phyloP scores from a whole-genome alignment of 495 filamentous ascomycete species.

The Lepraria neglecta region DNA sequence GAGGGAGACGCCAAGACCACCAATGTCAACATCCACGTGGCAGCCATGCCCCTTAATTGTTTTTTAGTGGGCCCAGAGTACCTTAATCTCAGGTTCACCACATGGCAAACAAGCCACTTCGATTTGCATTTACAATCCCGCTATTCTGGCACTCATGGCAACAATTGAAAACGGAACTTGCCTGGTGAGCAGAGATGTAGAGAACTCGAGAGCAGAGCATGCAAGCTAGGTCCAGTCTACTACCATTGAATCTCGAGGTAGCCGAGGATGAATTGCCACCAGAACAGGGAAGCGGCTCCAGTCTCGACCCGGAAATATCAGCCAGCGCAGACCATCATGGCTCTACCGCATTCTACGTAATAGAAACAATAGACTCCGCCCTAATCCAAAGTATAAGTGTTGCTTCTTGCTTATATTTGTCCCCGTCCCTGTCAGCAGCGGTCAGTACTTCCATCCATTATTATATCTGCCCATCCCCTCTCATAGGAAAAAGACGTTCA shows the following conservation, averaged over 20 bases:
- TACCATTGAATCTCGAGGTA: not conserved
- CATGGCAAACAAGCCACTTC: not conserved
- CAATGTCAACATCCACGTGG: conserved; percentile 2
- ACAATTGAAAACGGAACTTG: not conserved
- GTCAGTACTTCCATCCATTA: not conserved
- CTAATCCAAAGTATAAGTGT: not conserved
- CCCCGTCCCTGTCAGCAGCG: conserved; percentile 2
- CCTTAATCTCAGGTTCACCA: not conserved
- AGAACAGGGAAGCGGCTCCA: not conserved
- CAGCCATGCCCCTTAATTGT: not conserved
- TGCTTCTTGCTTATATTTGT: not conserved
- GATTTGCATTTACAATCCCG: not conserved
- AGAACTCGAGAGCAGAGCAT: not conserved
- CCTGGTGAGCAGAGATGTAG: not conserved
- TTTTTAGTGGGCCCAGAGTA: not conserved
- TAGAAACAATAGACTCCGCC: not conserved
- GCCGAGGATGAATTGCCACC: not conserved
- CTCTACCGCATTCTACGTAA: conserved; percentile 2
- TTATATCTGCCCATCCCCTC: not conserved
- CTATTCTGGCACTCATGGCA: not conserved
- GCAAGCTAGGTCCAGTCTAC: not conserved
- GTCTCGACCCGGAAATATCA: conserved; percentile 5
- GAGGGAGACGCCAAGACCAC: not conserved
- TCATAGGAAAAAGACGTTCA: not conserved
- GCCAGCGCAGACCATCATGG: not conserved